Base-by-base conservation (phyloP, 1,284 basidiomycete genomes). In the Bjerkandera adusta region DNA sequence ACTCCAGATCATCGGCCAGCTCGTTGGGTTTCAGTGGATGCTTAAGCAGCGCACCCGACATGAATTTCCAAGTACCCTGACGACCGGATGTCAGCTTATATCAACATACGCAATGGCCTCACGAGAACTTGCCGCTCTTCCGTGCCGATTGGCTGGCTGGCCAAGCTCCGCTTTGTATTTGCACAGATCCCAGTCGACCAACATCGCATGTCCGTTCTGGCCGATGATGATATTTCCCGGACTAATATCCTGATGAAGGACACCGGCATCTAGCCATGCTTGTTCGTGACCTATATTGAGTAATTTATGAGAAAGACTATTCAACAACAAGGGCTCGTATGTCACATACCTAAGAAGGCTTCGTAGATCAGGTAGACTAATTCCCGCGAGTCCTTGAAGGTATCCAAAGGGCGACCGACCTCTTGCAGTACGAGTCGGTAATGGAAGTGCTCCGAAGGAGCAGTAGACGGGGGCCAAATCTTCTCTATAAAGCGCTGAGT, bases 61-160 rank as follows among this genome's bases (percentile, higher is more conserved):
- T 48, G 43, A 47, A 56, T 5, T 38, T 33, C 51, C 54, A 53
- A 1, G 51, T 53, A 1, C 54, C 54, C 54, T 55, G 27, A 16
- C n/a, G n/a, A n/a, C n/a, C 20, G 24, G 7, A 3, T 12, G 13
- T 10, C 15, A 7, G 16, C 4, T 29, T 29, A 11, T 26, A 16
- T 6, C 11, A 6, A 4, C 10, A 26, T n/a, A n/a, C n/a, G 15
- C 12, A 11, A 13, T 13, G 8, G 7, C 11, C 15, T 18, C 3
- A 29, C 18, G 36, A 10, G 3, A 22, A 29, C 5, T 8, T 36
- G 41, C 45, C 38, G 37, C 30, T 2, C 27, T 35, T 15, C 21
- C 32, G 24, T 13, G 29, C 16, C 16, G 11, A 3, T 20, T 12
- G 3, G 32, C 34, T 20, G 27, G 11, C 15, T 24, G 2, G 3